Evolutionary conservation across 2,329 filamentous ascomycete genomes (phyloP), one percentile per base, ranked within the genome.

Genomic region (Claviceps sp.): DNA sequence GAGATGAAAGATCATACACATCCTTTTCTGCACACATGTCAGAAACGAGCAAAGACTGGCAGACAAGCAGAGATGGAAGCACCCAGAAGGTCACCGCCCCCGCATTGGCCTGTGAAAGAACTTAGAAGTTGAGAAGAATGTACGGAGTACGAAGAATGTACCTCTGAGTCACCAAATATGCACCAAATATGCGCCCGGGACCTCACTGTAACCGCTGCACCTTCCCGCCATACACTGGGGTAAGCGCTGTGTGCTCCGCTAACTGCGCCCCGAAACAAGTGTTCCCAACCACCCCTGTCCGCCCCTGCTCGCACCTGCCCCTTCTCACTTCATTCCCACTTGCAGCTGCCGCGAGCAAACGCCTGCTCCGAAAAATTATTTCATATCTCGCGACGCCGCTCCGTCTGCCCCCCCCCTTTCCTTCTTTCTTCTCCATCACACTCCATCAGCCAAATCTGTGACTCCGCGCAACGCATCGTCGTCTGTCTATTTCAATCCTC

Each of bases 391-490:
- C 63, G 61, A 61, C 59, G 57, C 58, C 58, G 59, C 56, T 52
- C 59, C 22, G 26, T 61, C 58, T 26, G 42, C 59, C 40, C 43
- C 60, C 59, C 40, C 43, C 60, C 61, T 60, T 58, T 62, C 26
- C 26, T 60, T 62, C 61, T 59, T 61, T 63, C 62, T 61, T 62
- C 59, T 62, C 58, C 66, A 70, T 69, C 68, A 72, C 70, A 72
- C 64, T 65, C 63, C 61, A 63, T 62, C 66, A 70, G 67, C 62
- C 65, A 70, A 65, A 61, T 61, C 63, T 70, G 69, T 71, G 68
- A 71, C 66, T 70, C 68, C 69, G 69, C 68, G 67, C 69, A 71
- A 71, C 69, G 69, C 69, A 69, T 64, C 66, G 69, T 59, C 69
- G 69, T 71, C 67, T 70, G 69, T 70, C 69, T 65, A 66, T 62